Evolutionary conservation across 2,329 filamentous ascomycete species (phyloP).

Genomic region (Didymella arachidicola): DNA sequence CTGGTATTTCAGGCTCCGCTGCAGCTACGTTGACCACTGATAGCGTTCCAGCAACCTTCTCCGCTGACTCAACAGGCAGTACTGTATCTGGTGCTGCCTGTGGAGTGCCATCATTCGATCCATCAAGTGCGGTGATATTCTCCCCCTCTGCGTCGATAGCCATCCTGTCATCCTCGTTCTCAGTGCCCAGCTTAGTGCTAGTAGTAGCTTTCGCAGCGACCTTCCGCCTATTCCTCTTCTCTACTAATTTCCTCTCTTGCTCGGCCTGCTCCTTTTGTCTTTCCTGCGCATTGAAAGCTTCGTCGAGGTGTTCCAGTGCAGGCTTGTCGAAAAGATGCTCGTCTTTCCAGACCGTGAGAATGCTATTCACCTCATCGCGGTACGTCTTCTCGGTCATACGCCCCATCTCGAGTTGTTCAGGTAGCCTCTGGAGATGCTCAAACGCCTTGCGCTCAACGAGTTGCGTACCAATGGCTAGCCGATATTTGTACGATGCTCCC

Average conservation of each 20-base stretch:
- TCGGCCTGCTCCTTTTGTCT: slow-evolving; percentile 61
- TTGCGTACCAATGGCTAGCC: slow-evolving; percentile 78
- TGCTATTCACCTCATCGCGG: slow-evolving; percentile 42
- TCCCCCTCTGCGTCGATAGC: slow-evolving; percentile 27
- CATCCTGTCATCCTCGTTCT: slow-evolving; percentile 31
- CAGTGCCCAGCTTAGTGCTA: slow-evolving; percentile 18
- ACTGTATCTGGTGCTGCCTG: slow-evolving; percentile 3
- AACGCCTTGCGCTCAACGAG: slow-evolving; percentile 75
- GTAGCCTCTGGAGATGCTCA: slow-evolving; percentile 75
- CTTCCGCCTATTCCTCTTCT: slow-evolving; percentile 33
- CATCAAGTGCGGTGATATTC: slow-evolving; percentile 11
- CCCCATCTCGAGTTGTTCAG: slow-evolving; percentile 78
- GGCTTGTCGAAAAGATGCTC: slow-evolving; percentile 45
- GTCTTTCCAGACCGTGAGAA: slow-evolving; percentile 47
- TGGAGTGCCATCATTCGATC: slow-evolving; percentile 16
- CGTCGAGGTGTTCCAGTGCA: slow-evolving; percentile 34
- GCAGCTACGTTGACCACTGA: background rate
- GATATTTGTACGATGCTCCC: slow-evolving; percentile 73
- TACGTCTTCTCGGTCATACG: slow-evolving; percentile 73
- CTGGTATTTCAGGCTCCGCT: slow-evolving; percentile 28
- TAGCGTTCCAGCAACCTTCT: background rate
- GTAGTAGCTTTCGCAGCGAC: slow-evolving; percentile 19
- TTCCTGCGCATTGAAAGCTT: slow-evolving; percentile 45
- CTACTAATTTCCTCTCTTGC: slow-evolving; percentile 72
- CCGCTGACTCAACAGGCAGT: slow-evolving; percentile 3